phyloP scores from a whole-genome alignment of 2,329 filamentous ascomycete species.

The Pseudocercospora eumusae region DNA sequence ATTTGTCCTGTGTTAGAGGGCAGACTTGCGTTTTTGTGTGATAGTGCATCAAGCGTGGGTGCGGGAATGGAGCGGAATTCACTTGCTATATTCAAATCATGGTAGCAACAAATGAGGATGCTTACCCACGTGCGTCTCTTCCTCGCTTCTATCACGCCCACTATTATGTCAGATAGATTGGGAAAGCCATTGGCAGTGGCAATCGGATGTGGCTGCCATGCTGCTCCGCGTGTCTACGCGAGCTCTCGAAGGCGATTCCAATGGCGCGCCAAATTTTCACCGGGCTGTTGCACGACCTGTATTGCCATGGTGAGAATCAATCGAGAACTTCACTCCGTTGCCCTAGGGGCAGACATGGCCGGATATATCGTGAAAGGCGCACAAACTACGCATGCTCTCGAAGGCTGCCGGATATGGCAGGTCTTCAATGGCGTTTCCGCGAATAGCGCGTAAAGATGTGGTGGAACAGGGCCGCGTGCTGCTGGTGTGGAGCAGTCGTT shows the following conservation, averaged over 20 bases:
- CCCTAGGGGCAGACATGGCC: not conserved
- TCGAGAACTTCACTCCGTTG: not conserved
- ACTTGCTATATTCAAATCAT: slow-evolving; percentile 15
- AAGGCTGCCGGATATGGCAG: too few relatives aligned
- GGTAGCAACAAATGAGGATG: not conserved
- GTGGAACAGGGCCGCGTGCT: not conserved
- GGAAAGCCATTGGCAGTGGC: slow-evolving; percentile 1
- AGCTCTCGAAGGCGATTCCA: not conserved
- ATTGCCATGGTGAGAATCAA: not conserved
- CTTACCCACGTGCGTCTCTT: not conserved
- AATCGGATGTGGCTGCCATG: slow-evolving; percentile 9
- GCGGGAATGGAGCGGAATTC: slow-evolving; percentile 24
- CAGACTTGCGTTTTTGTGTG: slow-evolving; percentile 18
- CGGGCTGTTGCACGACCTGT: not conserved
- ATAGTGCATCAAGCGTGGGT: slow-evolving; percentile 27
- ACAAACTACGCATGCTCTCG: too few relatives aligned
- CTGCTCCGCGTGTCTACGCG: slow-evolving; percentile 4
- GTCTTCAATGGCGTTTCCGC: too few relatives aligned
- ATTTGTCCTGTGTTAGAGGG: slow-evolving; percentile 17
- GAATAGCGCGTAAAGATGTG: not conserved
- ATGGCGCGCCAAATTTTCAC: not conserved
- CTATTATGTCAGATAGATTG: slow-evolving; percentile 3
- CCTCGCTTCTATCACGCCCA: slow-evolving; percentile 2
- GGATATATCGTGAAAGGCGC: not conserved
- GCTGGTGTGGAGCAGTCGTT: slow-evolving; percentile 1